Conservation (phyloP, 208 protist species). For the Crithidia expoeki region DNA sequence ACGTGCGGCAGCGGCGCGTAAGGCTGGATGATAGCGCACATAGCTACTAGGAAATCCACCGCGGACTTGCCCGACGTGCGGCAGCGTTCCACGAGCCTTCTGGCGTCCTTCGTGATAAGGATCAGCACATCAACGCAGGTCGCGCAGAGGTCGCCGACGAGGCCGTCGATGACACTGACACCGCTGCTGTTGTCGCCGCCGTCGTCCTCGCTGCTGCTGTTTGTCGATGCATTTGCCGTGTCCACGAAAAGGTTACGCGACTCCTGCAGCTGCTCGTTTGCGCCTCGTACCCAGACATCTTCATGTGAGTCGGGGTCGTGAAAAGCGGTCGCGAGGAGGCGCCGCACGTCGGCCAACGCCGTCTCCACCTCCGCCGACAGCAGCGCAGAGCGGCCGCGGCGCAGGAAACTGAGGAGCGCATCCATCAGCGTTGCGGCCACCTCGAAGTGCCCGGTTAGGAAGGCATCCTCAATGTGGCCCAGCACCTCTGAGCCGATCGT, state of each 20-base stretch:
- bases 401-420: slow-evolving; percentile 51
- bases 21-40: slow-evolving; percentile 71
- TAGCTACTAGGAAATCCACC: slow-evolving; percentile 64
- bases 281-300: slow-evolving; percentile 46
- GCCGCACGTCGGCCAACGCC: slow-evolving; percentile 57
- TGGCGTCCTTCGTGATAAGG: slow-evolving; percentile 72
- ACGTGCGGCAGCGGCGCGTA: slow-evolving; percentile 56
- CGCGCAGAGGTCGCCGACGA: slow-evolving; percentile 55
- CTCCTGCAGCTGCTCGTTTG: slow-evolving; percentile 60
- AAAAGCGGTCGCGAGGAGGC: slow-evolving; percentile 48
- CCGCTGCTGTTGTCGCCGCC: background rate
- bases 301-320: slow-evolving; percentile 26
- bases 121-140: slow-evolving; percentile 68
- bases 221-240: background rate
- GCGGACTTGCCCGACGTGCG: slow-evolving; percentile 44
- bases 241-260: slow-evolving; percentile 43
- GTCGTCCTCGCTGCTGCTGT: slow-evolving; percentile 3
- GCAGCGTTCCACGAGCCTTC: slow-evolving; percentile 55
- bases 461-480: slow-evolving; percentile 54
- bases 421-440: slow-evolving; percentile 59
- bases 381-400: slow-evolving; percentile 28
- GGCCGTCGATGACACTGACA: slow-evolving; percentile 2
- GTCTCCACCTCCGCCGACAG: slow-evolving; percentile 71
- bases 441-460: slow-evolving; percentile 65
- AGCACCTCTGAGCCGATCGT: slow-evolving; percentile 53